phyloP scores from a whole-genome alignment of 768 basidiomycete genomes.

The Tylopilus vinaceipallidus region DNA sequence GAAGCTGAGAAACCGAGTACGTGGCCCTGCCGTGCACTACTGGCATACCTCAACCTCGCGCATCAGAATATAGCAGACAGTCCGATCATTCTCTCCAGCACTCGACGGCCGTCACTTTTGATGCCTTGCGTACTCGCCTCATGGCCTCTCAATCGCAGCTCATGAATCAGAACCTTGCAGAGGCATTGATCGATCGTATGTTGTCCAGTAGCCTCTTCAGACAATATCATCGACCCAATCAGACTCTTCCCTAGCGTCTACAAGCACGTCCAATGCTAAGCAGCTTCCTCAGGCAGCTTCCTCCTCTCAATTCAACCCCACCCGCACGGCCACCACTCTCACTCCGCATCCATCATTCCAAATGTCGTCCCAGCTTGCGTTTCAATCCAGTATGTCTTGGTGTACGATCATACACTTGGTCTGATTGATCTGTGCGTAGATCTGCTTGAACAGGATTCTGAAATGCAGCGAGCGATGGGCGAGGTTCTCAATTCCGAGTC shows the following conservation, averaged over 20 bases:
- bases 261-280: constrained; percentile 12
- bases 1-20: constrained; percentile 58
- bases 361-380: constrained; percentile 49
- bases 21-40: constrained; percentile 22
- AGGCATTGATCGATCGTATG: constrained; percentile 38
- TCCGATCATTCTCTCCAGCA: constrained; percentile 39
- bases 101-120: constrained; percentile 46
- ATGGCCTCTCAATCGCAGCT: constrained; percentile 36
- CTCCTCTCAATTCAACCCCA: constrained; percentile 38
- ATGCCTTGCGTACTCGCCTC: constrained; percentile 47
- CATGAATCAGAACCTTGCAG: constrained; percentile 34
- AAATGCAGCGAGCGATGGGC: constrained; percentile 66
- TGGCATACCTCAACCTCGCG: constrained; percentile 5
- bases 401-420: too few species aligned
- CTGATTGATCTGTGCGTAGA: constrained; percentile 38
- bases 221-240: too few species aligned
- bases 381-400: constrained; percentile 52
- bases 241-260: constrained; percentile 18
- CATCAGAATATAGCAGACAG: constrained; percentile 23
- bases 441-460: constrained; percentile 66
- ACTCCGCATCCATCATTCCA: constrained; percentile 54
- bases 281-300: constrained; percentile 27
- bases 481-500: constrained; percentile 53
- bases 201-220: background rate
- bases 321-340: constrained; percentile 47